Percentiles rank a stretch among this genome's conserved stretches.
phyloP scores from a whole-genome alignment of 495 filamentous ascomycete species.

The Aspergillus incahuasiensis region DNA sequence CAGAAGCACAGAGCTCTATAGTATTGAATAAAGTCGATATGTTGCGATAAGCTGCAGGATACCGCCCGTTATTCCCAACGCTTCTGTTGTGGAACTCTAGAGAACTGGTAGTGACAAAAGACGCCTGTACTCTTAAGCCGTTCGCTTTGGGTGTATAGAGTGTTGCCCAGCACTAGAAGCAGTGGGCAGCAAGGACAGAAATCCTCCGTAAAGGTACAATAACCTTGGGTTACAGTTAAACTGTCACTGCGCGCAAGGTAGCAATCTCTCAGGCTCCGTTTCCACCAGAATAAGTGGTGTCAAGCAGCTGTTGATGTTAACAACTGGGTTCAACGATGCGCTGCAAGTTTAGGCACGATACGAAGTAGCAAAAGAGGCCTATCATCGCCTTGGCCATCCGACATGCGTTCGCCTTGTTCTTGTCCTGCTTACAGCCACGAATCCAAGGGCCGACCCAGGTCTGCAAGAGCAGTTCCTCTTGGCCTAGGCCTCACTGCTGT shows the following conservation, averaged over 20 bases:
- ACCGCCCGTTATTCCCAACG: constrained; percentile 35
- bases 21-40: neutral
- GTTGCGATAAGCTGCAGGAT: constrained; percentile 28
- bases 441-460: neutral
- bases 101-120: constrained; percentile 9
- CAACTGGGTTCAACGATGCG: neutral
- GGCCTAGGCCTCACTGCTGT: constrained; percentile 14
- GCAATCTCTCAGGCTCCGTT: neutral
- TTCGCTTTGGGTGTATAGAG: neutral
- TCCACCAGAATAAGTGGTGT: neutral
- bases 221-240: constrained; percentile 9
- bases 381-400: neutral
- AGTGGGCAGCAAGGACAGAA: neutral
- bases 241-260: constrained; percentile 5
- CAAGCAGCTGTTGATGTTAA: neutral
- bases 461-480: neutral
- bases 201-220: constrained; percentile 1
- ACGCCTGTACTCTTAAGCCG: constrained; percentile 3
- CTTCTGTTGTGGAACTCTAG: constrained; percentile 35
- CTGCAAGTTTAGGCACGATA: neutral
- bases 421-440: neutral
- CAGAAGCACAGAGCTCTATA: neutral
- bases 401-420: neutral
- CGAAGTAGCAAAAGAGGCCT: neutral
- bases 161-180: neutral